Conservation (phyloP, 2,329 filamentous ascomycete genomes). For the Paracoccidioides brasiliensis region DNA sequence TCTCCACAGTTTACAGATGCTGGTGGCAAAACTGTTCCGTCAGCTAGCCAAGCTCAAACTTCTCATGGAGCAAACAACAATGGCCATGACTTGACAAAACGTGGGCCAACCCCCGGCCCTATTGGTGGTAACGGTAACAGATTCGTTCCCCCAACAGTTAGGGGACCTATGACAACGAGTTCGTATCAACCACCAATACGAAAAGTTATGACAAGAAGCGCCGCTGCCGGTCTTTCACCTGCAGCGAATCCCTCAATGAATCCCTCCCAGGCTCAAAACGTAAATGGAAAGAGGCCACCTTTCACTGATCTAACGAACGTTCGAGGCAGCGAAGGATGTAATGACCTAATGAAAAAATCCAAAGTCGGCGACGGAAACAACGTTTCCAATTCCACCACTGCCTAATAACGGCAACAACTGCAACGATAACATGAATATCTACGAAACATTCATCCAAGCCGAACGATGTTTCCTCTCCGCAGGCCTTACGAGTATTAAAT, state of each 20-base stretch:
- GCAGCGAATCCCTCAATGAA: neutral
- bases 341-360: slow-evolving; percentile 7
- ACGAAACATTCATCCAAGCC: neutral
- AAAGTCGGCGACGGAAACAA: slow-evolving; percentile 3
- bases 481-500: neutral
- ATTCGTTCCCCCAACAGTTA: slow-evolving; percentile 3
- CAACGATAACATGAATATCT: neutral
- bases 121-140: neutral
- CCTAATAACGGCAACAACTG: neutral
- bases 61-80: slow-evolving; percentile 9
- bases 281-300: slow-evolving; percentile 31
- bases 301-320: slow-evolving; percentile 35
- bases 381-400: neutral
- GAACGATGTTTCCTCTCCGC: neutral
- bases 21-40: slow-evolving; percentile 6
- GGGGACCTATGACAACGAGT: slow-evolving; percentile 19
- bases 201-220: slow-evolving; percentile 5
- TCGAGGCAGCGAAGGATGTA: slow-evolving; percentile 12
- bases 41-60: neutral
- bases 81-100: slow-evolving; percentile 12
- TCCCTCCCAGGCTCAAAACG: slow-evolving; percentile 5
- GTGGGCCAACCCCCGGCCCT: neutral
- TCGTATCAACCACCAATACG: slow-evolving; percentile 5
- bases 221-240: neutral
- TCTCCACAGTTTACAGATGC: slow-evolving; percentile 6